Evolutionary conservation across 768 basidiomycete genomes (phyloP).

Genomic region (Strobilomyces confusus): DNA sequence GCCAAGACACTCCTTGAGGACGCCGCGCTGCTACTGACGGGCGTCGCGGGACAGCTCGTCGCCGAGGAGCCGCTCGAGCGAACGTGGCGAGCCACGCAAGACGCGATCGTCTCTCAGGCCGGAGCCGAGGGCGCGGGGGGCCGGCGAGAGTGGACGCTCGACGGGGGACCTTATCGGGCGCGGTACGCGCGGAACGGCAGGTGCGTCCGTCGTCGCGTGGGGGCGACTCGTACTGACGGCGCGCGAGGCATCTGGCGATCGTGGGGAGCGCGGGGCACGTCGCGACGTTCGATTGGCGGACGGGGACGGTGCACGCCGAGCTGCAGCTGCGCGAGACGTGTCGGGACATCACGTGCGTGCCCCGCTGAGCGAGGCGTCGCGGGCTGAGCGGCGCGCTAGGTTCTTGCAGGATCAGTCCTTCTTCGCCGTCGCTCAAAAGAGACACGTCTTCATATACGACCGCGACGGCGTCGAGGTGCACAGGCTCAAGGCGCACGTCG

Average conservation of each 20-base stretch:
- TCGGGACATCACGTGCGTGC: conserved; percentile 81
- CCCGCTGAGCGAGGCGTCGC: neutral
- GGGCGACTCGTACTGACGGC: neutral
- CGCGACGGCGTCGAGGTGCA: conserved; percentile 91
- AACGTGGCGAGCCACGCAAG: conserved; percentile 86
- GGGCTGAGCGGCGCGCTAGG: conserved; percentile 38
- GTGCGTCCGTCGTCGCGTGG: conserved; percentile 37
- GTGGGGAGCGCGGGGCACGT: conserved; percentile 81
- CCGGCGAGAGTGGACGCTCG: conserved; percentile 71
- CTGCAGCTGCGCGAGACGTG: conserved; percentile 88
- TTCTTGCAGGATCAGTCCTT: conserved; percentile 92
- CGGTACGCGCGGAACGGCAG: conserved; percentile 91
- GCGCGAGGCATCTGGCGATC: conserved; percentile 74
- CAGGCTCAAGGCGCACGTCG: conserved; percentile 75
- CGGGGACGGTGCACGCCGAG: conserved; percentile 81
- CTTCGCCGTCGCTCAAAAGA: conserved; percentile 94
- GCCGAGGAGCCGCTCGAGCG: conserved; percentile 77
- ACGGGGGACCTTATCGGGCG: conserved; percentile 78
- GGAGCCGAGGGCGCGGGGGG: conserved; percentile 76
- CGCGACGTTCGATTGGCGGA: conserved; percentile 92
- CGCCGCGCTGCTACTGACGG: conserved; percentile 65
- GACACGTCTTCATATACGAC: conserved; percentile 96
- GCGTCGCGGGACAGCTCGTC: conserved; percentile 70
- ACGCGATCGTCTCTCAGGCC: conserved; percentile 63
- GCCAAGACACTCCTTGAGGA: conserved; percentile 60